Evolutionary conservation across 148 eudicot species (phyloP).

Genomic region (Silene conica): DNA sequence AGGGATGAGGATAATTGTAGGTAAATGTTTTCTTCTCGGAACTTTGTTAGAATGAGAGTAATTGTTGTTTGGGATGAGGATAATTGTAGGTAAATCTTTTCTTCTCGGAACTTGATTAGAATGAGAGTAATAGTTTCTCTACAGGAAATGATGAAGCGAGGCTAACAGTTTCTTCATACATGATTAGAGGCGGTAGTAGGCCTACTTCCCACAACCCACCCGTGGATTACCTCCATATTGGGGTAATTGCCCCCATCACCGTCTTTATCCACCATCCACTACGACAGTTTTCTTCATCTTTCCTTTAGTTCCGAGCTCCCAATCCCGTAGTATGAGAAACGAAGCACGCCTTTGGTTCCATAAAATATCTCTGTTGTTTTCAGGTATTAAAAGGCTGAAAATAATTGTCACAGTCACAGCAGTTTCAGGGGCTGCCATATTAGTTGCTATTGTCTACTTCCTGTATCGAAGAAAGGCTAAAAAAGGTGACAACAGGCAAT

Average conservation of each 20-base stretch:
- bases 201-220: neutral
- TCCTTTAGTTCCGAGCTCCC: neutral
- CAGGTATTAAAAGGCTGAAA: constrained; percentile 13
- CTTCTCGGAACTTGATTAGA: no score
- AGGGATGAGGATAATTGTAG: neutral
- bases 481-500: constrained; percentile 16
- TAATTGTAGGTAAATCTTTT: no score
- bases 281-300: neutral
- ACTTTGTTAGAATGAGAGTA: neutral
- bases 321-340: neutral
- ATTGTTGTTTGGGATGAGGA: neutral
- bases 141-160: neutral
- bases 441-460: neutral
- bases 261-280: neutral
- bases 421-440: constrained; percentile 4
- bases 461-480: constrained; percentile 5
- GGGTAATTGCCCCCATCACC: neutral
- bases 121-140: no score
- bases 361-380: neutral
- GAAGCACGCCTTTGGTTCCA: neutral
- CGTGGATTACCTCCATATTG: neutral
- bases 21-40: neutral
- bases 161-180: neutral
- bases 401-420: constrained; percentile 3
- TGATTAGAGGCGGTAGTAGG: neutral